These are phyloP conservation scores for Liquidambar formosana DNA, from an alignment of 164 flowering plant species.

Conservation along the genomic window DNA sequence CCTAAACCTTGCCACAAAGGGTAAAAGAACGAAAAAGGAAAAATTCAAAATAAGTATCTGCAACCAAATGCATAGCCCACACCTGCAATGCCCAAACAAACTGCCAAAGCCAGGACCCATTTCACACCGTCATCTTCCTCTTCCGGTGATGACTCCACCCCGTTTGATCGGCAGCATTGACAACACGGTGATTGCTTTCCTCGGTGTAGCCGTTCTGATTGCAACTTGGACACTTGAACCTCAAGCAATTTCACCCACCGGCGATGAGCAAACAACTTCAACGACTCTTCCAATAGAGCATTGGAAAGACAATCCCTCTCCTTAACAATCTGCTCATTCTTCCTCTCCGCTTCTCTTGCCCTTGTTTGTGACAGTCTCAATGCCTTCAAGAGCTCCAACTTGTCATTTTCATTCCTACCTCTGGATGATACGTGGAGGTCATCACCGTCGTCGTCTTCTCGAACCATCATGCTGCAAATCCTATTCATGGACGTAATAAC, in stretches of 20 bases:
- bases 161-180: not conserved
- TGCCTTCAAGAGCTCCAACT: constrained; percentile 40
- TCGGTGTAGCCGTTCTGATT: no score
- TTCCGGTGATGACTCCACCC: not conserved
- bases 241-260: constrained; percentile 41
- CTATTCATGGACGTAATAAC: constrained; percentile 17
- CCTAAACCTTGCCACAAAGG: not conserved
- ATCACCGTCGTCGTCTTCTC: not conserved
- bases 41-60: constrained; percentile 20
- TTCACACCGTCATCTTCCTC: constrained; percentile 5
- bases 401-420: constrained; percentile 14
- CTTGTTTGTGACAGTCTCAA: constrained; percentile 45
- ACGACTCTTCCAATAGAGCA: constrained; percentile 28
- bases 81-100: constrained; percentile 36
- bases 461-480: constrained; percentile 7
- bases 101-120: constrained; percentile 29
- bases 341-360: constrained; percentile 47
- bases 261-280: constrained; percentile 26
- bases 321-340: constrained; percentile 8
- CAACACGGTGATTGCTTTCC: no score
- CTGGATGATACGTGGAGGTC: no score
- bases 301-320: constrained; percentile 28
- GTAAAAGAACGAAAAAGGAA: not conserved
- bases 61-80: constrained; percentile 32
- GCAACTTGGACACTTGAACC: constrained; percentile 24